Conservation (phyloP, 225 moss, liverwort and hornwort genomes). For the Asterella californica region DNA sequence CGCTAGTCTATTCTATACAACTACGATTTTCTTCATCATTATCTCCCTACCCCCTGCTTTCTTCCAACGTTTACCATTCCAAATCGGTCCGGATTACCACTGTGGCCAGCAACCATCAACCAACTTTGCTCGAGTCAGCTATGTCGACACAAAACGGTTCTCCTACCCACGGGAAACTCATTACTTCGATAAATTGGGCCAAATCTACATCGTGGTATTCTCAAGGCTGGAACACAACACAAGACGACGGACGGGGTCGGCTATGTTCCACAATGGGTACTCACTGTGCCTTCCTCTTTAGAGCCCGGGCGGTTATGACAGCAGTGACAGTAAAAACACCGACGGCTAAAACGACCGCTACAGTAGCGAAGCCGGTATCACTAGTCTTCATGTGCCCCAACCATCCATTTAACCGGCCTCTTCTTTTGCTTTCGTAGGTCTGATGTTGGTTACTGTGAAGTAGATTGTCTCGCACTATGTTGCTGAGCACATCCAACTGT, state of each 20-base stretch:
- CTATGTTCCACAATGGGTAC: background rate
- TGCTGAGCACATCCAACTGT: slow-evolving; percentile 48
- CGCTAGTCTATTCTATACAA: slow-evolving; percentile 16
- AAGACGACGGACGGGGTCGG: background rate
- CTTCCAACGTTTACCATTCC: background rate
- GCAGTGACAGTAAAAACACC: slow-evolving; percentile 31
- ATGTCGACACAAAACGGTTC: background rate
- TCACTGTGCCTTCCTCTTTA: slow-evolving; percentile 17
- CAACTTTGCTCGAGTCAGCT: background rate
- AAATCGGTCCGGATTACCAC: background rate
- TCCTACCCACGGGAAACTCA: background rate
- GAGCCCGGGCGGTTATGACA: slow-evolving; percentile 32
- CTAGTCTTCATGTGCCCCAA: slow-evolving; percentile 49
- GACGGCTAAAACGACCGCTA: slow-evolving; percentile 29
- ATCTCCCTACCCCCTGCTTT: background rate
- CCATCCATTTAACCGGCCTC: slow-evolving; percentile 29
- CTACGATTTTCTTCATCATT: slow-evolving; percentile 6
- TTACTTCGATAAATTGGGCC: background rate
- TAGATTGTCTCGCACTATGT: slow-evolving; percentile 40
- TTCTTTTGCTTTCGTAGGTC: slow-evolving; percentile 34
- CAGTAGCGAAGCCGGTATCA: slow-evolving; percentile 46
- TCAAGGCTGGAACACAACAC: background rate
- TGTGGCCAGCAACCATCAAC: background rate
- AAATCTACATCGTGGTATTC: background rate
- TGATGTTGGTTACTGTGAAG: slow-evolving; percentile 30